Evolutionary conservation across 2,329 filamentous ascomycete species (phyloP).

Genomic region (Botrytis squamosa): DNA sequence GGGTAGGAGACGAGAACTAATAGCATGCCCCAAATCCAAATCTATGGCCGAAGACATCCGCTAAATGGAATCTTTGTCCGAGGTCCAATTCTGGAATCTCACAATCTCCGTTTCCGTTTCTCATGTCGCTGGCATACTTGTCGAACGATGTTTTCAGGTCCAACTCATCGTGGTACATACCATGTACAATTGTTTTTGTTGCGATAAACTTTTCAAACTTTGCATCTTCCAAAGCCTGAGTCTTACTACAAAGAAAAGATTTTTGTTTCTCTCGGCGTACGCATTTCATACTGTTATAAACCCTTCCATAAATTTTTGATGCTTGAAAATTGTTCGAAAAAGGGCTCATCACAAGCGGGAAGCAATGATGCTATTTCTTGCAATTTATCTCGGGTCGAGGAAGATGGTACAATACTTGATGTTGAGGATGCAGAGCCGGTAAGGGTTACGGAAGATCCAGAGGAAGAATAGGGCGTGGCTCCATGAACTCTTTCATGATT

Average conservation of each 20-base stretch:
- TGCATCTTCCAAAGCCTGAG: background rate
- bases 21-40: background rate
- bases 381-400: background rate
- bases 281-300: background rate
- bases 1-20: background rate
- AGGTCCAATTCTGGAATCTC: background rate
- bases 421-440: background rate
- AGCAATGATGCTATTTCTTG: background rate
- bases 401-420: background rate
- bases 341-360: background rate
- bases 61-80: background rate
- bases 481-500: background rate
- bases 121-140: background rate
- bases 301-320: background rate
- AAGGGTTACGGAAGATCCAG: background rate
- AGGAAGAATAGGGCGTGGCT: background rate
- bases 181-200: background rate
- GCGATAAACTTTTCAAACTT: too few species aligned
- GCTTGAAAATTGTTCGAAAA: background rate
- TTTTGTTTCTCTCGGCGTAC: background rate
- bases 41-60: background rate
- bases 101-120: background rate
- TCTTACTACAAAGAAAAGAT: background rate
- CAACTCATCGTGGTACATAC: background rate
- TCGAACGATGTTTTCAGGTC: background rate